These are phyloP conservation scores for Penicillium silybi DNA, from an alignment of 495 filamentous ascomycete genomes.

Conservation along the genomic window DNA sequence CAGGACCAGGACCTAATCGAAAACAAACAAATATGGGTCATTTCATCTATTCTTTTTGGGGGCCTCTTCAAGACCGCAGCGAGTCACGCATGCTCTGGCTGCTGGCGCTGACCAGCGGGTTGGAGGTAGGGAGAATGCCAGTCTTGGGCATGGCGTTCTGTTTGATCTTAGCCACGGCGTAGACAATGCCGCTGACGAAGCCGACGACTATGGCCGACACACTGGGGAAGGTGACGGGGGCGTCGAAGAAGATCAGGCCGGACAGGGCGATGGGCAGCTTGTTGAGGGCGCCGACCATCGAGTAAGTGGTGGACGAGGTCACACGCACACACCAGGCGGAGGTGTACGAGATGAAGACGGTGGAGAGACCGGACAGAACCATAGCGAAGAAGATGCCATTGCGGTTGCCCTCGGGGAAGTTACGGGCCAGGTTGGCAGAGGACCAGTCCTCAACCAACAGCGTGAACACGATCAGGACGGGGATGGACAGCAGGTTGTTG, in stretches of 20 bases:
- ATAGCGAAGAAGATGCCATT: slow-evolving; percentile 79
- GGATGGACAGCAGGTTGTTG: slow-evolving; percentile 98
- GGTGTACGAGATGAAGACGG: slow-evolving; percentile 98
- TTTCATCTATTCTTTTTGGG: slow-evolving; percentile 2
- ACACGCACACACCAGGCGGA: slow-evolving; percentile 98
- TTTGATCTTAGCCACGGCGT: slow-evolving; percentile 85
- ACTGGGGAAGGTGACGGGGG: slow-evolving; percentile 86
- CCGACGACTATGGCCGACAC: slow-evolving; percentile 86
- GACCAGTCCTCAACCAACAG: slow-evolving; percentile 92
- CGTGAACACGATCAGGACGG: slow-evolving; percentile 79
- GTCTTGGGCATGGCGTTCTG: slow-evolving; percentile 63
- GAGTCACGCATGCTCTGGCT: slow-evolving; percentile 87
- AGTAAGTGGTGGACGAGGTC: slow-evolving; percentile 94
- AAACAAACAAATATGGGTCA: slow-evolving; percentile 4
- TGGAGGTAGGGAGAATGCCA: slow-evolving; percentile 62
- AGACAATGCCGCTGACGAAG: slow-evolving; percentile 89
- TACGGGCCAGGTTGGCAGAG: slow-evolving; percentile 70
- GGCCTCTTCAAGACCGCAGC: slow-evolving; percentile 49
- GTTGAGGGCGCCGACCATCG: slow-evolving; percentile 96
- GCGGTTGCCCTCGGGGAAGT: slow-evolving; percentile 78
- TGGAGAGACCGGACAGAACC: slow-evolving; percentile 87
- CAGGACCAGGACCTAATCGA: neutral
- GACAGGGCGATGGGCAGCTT: slow-evolving; percentile 92
- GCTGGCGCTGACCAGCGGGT: slow-evolving; percentile 78
- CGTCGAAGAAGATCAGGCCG: slow-evolving; percentile 92